Percentiles rank a stretch among this genome's conserved stretches.
phyloP scores from a whole-genome alignment of 2,329 filamentous ascomycete species.

The Parasarocladium wereldwijsianum region DNA sequence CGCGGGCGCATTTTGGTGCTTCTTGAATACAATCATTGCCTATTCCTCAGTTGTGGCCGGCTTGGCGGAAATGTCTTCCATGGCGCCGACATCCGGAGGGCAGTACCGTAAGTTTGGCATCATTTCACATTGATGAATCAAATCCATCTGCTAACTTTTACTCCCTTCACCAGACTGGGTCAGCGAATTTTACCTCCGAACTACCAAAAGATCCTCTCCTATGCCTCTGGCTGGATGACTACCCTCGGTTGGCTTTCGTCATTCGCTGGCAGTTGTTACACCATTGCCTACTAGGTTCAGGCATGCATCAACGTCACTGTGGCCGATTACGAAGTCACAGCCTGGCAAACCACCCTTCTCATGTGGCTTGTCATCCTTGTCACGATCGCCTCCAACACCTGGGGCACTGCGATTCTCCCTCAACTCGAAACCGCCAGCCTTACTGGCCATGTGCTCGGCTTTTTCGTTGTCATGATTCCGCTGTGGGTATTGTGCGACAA shows the following conservation, averaged over 20 bases:
- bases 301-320: constrained; percentile 6
- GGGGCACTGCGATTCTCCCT: constrained; percentile 14
- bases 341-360: constrained; percentile 15
- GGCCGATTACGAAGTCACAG: constrained; percentile 6
- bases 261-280: constrained; percentile 7
- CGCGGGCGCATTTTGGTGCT: constrained; percentile 12
- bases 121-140: too few relatives aligned
- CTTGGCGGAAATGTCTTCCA: constrained; percentile 19
- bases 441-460: constrained; percentile 27
- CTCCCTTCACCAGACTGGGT: too few relatives aligned
- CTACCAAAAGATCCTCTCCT: constrained; percentile 33
- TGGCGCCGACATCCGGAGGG: constrained; percentile 33
- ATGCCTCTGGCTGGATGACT: constrained; percentile 27
- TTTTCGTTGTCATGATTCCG: constrained; percentile 25
- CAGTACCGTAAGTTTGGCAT: too few relatives aligned
- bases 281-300: constrained; percentile 5
- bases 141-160: too few relatives aligned
- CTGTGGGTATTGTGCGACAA: constrained; percentile 16
- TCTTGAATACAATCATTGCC: constrained; percentile 8
- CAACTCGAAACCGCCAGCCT: constrained; percentile 25
- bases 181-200: constrained; percentile 26
- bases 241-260: constrained; percentile 22
- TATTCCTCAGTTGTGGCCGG: constrained; percentile 8
- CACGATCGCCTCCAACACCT: constrained; percentile 24
- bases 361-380: constrained; percentile 24